Conservation (phyloP, 2,329 filamentous ascomycete genomes). For the Epichloe coenophiala region DNA sequence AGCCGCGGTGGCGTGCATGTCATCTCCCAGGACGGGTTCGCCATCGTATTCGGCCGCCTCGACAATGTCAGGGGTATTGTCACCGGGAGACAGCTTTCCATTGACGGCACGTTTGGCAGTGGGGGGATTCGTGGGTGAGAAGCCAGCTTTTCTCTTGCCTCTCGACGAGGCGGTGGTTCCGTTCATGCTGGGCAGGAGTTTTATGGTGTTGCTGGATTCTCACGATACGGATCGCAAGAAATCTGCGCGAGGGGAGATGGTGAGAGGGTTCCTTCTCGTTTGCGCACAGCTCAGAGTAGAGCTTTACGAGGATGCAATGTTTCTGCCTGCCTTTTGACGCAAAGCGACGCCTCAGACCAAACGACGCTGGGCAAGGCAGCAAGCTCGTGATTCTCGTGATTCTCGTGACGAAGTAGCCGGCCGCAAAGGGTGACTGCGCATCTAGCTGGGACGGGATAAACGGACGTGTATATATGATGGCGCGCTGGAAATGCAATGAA, state of each 20-base stretch:
- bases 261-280: neutral
- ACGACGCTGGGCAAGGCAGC: conserved; percentile 1
- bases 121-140: conserved; percentile 23
- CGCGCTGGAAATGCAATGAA: conserved; percentile 3
- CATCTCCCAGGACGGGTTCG: conserved; percentile 28
- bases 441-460: conserved; percentile 9
- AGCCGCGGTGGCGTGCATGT: conserved; percentile 19
- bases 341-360: neutral
- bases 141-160: conserved; percentile 39
- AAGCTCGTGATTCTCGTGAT: conserved; percentile 6
- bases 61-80: conserved; percentile 31
- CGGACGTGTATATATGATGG: neutral
- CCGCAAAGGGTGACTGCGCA: conserved; percentile 14
- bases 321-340: neutral
- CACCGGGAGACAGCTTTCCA: conserved; percentile 34
- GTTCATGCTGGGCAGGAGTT: conserved; percentile 25
- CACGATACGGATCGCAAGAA: conserved; percentile 4
- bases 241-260: neutral
- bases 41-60: conserved; percentile 23
- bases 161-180: conserved; percentile 26
- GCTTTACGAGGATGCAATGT: neutral
- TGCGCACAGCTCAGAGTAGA: neutral
- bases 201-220: neutral
- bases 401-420: conserved; percentile 1
- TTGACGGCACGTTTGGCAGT: conserved; percentile 26